Conservation (phyloP, 345 rosid genomes). For the Limnanthes douglasii region DNA sequence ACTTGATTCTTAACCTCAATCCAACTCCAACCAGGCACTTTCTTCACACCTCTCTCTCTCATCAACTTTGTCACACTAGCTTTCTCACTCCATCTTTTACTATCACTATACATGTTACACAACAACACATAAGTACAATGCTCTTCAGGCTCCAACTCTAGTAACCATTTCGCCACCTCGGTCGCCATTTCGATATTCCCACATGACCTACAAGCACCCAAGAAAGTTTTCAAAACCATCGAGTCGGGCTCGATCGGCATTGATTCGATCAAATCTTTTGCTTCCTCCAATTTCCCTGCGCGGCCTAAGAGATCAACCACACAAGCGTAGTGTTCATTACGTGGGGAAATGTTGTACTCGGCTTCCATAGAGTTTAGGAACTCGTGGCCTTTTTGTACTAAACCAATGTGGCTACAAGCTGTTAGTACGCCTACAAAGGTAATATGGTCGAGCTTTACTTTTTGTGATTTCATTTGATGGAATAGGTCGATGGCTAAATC, state of each 20-base stretch:
- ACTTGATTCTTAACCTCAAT: constrained; percentile 42
- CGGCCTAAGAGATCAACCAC: constrained; percentile 65
- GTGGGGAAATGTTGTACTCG: constrained; percentile 37
- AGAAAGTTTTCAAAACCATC: constrained; percentile 60
- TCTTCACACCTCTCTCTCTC: constrained; percentile 59
- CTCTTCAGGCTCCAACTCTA: constrained; percentile 56
- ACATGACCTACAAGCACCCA: constrained; percentile 62
- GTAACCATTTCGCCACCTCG: constrained; percentile 37
- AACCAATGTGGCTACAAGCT: constrained; percentile 67
- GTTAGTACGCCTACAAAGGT: constrained; percentile 60
- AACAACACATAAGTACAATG: constrained; percentile 55
- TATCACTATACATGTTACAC: constrained; percentile 52
- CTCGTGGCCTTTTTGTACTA: constrained; percentile 38
- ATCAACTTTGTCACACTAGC: constrained; percentile 45
- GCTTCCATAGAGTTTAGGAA: constrained; percentile 42
- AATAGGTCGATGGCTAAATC: constrained; percentile 43
- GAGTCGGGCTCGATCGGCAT: constrained; percentile 56
- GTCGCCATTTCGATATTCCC: constrained; percentile 54
- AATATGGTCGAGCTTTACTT: constrained; percentile 48
- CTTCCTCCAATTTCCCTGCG: constrained; percentile 37
- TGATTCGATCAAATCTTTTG: constrained; percentile 35
- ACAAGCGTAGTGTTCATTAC: constrained; percentile 74
- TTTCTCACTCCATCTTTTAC: constrained; percentile 48
- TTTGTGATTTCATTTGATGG: constrained; percentile 31
- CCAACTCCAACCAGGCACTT: constrained; percentile 89